These are phyloP conservation scores for Fabrea salina DNA, from an alignment of 169 alveolate genomes.

Conservation along the genomic window DNA sequence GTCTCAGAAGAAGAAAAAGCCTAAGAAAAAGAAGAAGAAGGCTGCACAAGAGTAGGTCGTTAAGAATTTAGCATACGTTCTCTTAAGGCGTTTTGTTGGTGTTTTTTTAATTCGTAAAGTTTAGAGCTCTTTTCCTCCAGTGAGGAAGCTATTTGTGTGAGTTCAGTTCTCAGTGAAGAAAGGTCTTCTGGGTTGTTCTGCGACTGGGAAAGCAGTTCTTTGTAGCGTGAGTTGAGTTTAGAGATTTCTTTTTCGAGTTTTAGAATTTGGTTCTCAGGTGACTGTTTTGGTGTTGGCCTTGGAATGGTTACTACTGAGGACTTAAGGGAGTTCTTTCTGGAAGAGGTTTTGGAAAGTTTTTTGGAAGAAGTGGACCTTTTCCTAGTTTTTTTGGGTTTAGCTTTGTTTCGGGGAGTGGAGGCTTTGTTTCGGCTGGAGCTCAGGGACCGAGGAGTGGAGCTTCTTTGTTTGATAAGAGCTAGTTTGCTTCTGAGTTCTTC, in stretches of 20 bases:
- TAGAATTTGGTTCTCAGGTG: neutral
- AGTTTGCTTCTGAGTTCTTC: neutral
- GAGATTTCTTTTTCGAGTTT: slow-evolving; percentile 8
- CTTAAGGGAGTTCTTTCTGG: neutral
- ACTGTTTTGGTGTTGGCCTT: neutral
- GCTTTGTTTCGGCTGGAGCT: neutral
- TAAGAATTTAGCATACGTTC: no score
- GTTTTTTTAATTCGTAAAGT: neutral
- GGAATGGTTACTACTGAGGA: neutral
- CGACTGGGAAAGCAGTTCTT: neutral
- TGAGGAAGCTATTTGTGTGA: neutral
- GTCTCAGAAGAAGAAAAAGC: neutral
- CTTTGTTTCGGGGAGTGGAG: neutral
- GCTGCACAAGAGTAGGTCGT: no score
- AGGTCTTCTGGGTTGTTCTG: neutral
- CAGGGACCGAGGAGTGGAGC: neutral
- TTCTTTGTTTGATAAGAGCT: neutral
- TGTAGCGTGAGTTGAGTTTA: neutral
- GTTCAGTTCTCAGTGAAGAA: neutral
- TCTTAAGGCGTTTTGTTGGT: neutral
- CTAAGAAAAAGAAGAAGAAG: slow-evolving; percentile 5
- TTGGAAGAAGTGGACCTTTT: neutral
- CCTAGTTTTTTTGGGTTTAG: neutral
- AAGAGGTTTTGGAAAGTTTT: neutral
- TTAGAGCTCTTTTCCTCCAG: neutral